Percentiles rank a stretch among this genome's conserved stretches.
phyloP scores from a whole-genome alignment of 306 rosid genomes.

The Gastrolobium villosum region DNA sequence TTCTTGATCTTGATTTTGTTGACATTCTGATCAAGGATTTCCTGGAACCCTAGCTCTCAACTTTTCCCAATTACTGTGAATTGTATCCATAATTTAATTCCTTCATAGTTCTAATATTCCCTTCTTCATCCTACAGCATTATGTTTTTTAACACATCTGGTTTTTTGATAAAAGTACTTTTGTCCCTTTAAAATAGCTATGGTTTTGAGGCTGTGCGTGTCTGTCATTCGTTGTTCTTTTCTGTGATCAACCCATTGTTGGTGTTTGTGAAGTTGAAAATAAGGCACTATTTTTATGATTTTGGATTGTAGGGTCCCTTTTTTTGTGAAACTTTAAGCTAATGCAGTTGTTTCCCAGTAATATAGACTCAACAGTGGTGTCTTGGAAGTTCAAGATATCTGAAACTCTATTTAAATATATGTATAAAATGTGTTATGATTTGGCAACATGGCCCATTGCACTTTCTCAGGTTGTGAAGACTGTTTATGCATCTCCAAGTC shows the following conservation, averaged over 20 bases:
- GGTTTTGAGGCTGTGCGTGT: constrained; percentile 9
- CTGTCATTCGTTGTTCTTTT: constrained; percentile 20
- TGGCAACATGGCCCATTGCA: constrained; percentile 34
- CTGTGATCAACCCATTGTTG: constrained; percentile 26
- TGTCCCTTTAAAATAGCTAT: constrained; percentile 26
- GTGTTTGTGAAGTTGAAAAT: constrained; percentile 27
- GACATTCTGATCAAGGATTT: constrained; percentile 4
- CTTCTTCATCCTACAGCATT: background rate
- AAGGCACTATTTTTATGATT: constrained; percentile 28
- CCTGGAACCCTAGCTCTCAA: constrained; percentile 22
- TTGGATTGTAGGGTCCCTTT: constrained; percentile 23
- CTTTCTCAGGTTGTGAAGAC: constrained; percentile 88
- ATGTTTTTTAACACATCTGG: constrained; percentile 3
- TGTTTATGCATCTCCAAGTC: constrained; percentile 98
- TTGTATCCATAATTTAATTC: background rate
- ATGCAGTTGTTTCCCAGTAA: constrained; percentile 19
- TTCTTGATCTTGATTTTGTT: constrained; percentile 3
- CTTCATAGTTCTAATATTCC: constrained; percentile 12
- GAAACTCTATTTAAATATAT: constrained; percentile 8
- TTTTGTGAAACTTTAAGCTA: constrained; percentile 34
- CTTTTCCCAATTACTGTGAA: constrained; percentile 1
- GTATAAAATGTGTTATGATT: constrained; percentile 30
- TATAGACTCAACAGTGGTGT: constrained; percentile 31
- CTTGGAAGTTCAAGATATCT: constrained; percentile 27
- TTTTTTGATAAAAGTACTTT: constrained; percentile 15